Evolutionary conservation across 352 stramenopile species (phyloP).

Genomic region (Pythium volutum): DNA sequence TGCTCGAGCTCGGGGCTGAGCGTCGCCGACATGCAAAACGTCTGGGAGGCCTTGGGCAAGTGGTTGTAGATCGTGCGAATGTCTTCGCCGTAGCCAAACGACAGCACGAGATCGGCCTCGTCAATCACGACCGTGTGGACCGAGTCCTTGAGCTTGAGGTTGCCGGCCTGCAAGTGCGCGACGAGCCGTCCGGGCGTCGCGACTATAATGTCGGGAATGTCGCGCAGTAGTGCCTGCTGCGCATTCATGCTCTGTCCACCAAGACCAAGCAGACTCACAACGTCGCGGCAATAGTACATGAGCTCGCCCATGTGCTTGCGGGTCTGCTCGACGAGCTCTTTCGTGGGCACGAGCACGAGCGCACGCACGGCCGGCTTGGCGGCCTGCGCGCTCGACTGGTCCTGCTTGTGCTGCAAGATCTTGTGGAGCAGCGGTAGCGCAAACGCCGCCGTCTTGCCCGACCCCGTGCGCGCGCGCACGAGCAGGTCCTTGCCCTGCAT

Average conservation of each 20-base stretch:
- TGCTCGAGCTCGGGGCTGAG: slow-evolving; percentile 95
- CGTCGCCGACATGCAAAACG: slow-evolving; percentile 98
- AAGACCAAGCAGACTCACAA: slow-evolving; percentile 90
- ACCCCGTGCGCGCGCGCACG: slow-evolving; percentile 90
- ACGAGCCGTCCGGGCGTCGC: slow-evolving; percentile 95
- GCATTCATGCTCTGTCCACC: slow-evolving; percentile 88
- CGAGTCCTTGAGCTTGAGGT: slow-evolving; percentile 84
- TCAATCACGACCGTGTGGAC: slow-evolving; percentile 98
- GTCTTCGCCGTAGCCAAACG: slow-evolving; percentile 94
- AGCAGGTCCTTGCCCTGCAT: slow-evolving; percentile 93
- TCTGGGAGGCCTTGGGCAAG: slow-evolving; percentile 97
- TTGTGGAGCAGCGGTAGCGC: slow-evolving; percentile 92
- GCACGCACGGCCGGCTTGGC: slow-evolving; percentile 58
- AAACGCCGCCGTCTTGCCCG: slow-evolving; percentile 94
- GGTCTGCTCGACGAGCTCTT: slow-evolving; percentile 97
- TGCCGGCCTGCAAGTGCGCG: slow-evolving; percentile 73
- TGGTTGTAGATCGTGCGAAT: slow-evolving; percentile 92
- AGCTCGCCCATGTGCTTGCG: slow-evolving; percentile 88
- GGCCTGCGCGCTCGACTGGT: slow-evolving; percentile 33
- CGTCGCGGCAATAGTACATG: slow-evolving; percentile 97
- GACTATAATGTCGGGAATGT: slow-evolving; percentile 92
- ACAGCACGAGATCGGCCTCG: slow-evolving; percentile 98
- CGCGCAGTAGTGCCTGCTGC: slow-evolving; percentile 83
- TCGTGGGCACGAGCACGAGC: slow-evolving; percentile 96
- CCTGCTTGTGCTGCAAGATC: slow-evolving; percentile 81